Conservation (phyloP, 106 monocot genomes). For the Apostasia shenzhenica region DNA sequence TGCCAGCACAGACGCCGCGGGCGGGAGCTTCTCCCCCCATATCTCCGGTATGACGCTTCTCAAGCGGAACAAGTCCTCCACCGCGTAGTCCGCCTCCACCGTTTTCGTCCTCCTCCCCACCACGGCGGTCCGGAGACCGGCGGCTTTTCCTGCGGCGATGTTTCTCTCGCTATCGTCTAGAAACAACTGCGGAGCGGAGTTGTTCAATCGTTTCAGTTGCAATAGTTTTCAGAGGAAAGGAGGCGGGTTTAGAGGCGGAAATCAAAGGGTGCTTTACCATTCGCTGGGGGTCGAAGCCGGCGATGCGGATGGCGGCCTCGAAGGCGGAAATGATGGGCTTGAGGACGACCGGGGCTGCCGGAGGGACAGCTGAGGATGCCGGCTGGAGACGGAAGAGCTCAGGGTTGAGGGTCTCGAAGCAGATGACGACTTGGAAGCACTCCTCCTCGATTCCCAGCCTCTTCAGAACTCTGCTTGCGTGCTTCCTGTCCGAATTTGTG, state of each 20-base stretch:
- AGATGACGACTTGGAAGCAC: constrained; percentile 47
- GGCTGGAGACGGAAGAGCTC: constrained; percentile 27
- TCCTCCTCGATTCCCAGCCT: constrained; percentile 54
- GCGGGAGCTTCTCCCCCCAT: constrained; percentile 17
- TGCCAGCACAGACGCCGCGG: too few species aligned
- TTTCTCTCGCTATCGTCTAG: constrained; percentile 91
- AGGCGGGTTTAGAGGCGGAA: too few species aligned
- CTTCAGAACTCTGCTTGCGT: constrained; percentile 45
- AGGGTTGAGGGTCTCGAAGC: constrained; percentile 90
- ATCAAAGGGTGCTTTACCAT: constrained; percentile 24
- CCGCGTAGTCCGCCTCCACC: constrained; percentile 48
- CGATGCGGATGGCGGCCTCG: constrained; percentile 33
- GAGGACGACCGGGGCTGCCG: constrained; percentile 30
- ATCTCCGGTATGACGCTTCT: constrained; percentile 40
- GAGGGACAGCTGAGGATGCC: background rate
- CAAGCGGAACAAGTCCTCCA: constrained; percentile 29
- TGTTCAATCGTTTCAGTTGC: background rate
- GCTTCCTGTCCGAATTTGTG: constrained; percentile 78
- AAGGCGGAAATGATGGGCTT: constrained; percentile 53
- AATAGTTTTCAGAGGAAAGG: background rate
- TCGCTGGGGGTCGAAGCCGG: constrained; percentile 39
- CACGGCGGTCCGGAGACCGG: constrained; percentile 59
- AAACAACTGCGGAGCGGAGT: constrained; percentile 38
- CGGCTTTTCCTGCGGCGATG: constrained; percentile 70
- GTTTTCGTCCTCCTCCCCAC: constrained; percentile 52